Conservation (phyloP, 2,329 filamentous ascomycete species). For the Beauveria bassiana region DNA sequence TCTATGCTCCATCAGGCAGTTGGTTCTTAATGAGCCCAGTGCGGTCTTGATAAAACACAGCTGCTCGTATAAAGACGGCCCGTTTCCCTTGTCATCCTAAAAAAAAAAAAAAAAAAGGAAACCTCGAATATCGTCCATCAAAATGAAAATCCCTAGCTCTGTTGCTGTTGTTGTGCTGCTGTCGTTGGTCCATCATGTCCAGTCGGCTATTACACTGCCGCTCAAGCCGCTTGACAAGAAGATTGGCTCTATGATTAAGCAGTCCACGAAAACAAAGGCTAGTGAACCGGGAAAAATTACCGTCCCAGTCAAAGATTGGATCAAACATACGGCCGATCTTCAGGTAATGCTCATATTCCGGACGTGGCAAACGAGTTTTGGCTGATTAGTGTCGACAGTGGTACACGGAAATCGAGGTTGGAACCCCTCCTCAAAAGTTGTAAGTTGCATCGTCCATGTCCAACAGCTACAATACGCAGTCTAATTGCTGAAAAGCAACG, state of each 20-base stretch:
- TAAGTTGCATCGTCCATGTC: constrained; percentile 14
- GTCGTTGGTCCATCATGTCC: constrained; percentile 6
- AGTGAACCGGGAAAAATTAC: neutral
- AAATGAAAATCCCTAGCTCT: constrained; percentile 5
- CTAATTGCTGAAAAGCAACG: constrained; percentile 17
- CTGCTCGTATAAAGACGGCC: neutral
- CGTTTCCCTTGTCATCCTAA: neutral
- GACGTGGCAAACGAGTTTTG: neutral
- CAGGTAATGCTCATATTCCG: neutral
- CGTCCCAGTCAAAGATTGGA: constrained; percentile 8
- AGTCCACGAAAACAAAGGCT: neutral
- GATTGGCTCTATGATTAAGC: neutral
- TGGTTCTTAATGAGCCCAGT: neutral
- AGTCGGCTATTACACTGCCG: constrained; percentile 7
- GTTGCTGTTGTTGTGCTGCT: constrained; percentile 2
- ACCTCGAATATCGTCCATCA: neutral
- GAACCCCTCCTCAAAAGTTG: constrained; percentile 20
- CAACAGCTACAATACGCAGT: neutral
- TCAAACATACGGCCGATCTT: constrained; percentile 8
- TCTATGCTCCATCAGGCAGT: constrained; percentile 8
- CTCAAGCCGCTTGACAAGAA: constrained; percentile 7
- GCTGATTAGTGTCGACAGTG: constrained; percentile 8
- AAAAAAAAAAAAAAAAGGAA: neutral
- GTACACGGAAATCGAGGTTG: constrained; percentile 12
- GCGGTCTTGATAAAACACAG: neutral